phyloP scores from a whole-genome alignment of 768 basidiomycete species.

The Tulasnella sp. region DNA sequence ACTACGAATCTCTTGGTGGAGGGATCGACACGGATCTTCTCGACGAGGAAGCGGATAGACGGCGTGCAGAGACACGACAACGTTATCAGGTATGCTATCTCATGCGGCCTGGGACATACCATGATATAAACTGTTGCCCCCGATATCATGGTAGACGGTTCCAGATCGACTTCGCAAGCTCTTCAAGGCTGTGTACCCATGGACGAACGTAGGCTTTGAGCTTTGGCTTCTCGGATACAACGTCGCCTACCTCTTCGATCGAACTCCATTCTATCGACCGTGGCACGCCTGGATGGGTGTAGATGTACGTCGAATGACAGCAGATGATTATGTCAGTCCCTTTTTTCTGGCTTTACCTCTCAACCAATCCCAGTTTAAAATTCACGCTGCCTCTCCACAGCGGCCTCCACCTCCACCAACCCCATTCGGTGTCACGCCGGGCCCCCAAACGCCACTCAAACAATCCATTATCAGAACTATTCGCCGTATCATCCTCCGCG shows the following conservation, averaged over 20 bases:
- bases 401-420: not conserved
- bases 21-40: slow-evolving; percentile 56
- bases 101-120: not conserved
- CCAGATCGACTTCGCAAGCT: slow-evolving; percentile 36
- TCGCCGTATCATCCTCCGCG: slow-evolving; percentile 36
- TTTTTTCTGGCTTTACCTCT: too few species aligned
- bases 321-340: slow-evolving; percentile 68
- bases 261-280: slow-evolving; percentile 75
- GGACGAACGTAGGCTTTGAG: slow-evolving; percentile 66
- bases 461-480: slow-evolving; percentile 24
- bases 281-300: slow-evolving; percentile 84
- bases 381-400: too few species aligned
- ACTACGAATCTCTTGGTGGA: slow-evolving; percentile 83
- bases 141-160: slow-evolving; percentile 15
- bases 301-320: slow-evolving; percentile 64
- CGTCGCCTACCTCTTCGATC: slow-evolving; percentile 81
- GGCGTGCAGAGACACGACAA: not conserved
- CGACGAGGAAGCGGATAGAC: slow-evolving; percentile 32
- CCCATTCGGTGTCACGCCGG: not conserved
- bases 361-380: too few species aligned
- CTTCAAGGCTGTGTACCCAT: slow-evolving; percentile 75
- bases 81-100: not conserved
- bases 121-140: not conserved
- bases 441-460: not conserved
- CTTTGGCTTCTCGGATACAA: slow-evolving; percentile 76